Percentiles rank a stretch among this genome's conserved stretches.
Evolutionary conservation across 2,329 filamentous ascomycete species (phyloP).

Genomic region (Tolypocladium ophioglossoides): DNA sequence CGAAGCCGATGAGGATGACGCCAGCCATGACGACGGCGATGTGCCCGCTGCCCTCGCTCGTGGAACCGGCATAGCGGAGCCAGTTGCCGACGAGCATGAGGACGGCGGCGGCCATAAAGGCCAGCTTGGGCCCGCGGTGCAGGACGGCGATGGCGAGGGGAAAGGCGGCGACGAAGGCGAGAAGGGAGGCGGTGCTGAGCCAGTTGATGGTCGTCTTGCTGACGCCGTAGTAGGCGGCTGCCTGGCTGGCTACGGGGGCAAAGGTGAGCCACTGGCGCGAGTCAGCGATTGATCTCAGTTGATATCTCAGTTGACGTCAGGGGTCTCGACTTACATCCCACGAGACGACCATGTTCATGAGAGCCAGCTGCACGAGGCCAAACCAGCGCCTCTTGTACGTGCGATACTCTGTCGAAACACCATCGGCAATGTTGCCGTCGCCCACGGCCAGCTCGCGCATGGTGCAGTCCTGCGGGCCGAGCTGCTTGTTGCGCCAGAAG

Average conservation of each 20-base stretch:
- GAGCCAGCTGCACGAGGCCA: constrained; percentile 69
- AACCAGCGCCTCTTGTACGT: constrained; percentile 82
- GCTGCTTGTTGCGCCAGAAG: constrained; percentile 19
- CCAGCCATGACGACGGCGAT: constrained; percentile 80
- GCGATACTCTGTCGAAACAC: constrained; percentile 22
- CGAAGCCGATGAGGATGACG: constrained; percentile 79
- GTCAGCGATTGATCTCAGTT: not conserved
- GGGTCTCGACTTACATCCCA: constrained; percentile 68
- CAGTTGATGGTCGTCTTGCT: constrained; percentile 76
- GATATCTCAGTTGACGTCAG: no score
- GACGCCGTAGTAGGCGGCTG: constrained; percentile 66
- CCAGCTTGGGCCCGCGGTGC: constrained; percentile 67
- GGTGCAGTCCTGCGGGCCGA: constrained; percentile 16
- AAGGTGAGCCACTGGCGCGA: constrained; percentile 70
- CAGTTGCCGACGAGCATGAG: constrained; percentile 80
- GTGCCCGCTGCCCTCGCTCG: constrained; percentile 42
- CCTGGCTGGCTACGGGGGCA: constrained; percentile 66
- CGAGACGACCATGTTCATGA: constrained; percentile 86
- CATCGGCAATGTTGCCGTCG: constrained; percentile 15
- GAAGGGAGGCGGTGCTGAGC: constrained; percentile 80
- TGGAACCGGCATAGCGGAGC: constrained; percentile 71
- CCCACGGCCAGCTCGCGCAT: constrained; percentile 12
- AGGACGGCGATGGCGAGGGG: constrained; percentile 69
- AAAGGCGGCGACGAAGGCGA: constrained; percentile 65
- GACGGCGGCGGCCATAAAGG: constrained; percentile 62